These are phyloP conservation scores for Hypholoma fasciculare DNA, from an alignment of 768 basidiomycete species.

Conservation along the genomic window DNA sequence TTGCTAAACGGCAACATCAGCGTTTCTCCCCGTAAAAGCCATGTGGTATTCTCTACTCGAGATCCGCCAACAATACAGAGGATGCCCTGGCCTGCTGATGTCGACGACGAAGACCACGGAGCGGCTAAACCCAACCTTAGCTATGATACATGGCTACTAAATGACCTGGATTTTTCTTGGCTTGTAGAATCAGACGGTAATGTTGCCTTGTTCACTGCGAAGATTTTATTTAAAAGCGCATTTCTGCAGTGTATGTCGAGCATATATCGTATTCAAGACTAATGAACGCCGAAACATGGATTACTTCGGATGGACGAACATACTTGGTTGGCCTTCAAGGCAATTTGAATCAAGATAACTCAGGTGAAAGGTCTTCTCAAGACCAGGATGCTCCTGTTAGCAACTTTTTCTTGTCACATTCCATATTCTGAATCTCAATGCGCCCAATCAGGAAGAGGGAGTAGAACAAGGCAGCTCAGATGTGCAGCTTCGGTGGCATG, in stretches of 20 bases:
- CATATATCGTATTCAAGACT: conserved; percentile 60
- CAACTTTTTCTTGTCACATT: not conserved
- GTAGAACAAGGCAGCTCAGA: conserved; percentile 15
- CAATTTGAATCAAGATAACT: conserved; percentile 23
- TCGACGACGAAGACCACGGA: conserved; percentile 32
- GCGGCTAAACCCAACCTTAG: conserved; percentile 32
- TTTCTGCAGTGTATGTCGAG: conserved; percentile 55
- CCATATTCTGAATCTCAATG: not conserved
- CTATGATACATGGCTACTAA: conserved; percentile 53
- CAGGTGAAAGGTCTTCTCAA: conserved; percentile 18
- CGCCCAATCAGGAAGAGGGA: conserved; percentile 1
- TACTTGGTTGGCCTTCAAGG: conserved; percentile 74
- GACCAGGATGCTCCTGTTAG: conserved; percentile 23
- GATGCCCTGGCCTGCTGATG: conserved; percentile 77
- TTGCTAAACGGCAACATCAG: conserved; percentile 35
- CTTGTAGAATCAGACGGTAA: conserved; percentile 72
- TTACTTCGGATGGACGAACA: conserved; percentile 81
- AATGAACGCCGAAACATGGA: conserved; percentile 75
- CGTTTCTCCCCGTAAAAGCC: conserved; percentile 70
- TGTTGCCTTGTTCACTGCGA: conserved; percentile 11
- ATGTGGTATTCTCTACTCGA: conserved; percentile 73
- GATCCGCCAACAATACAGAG: conserved; percentile 78
- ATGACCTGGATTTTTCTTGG: conserved; percentile 67
- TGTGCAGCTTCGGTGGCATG: conserved; percentile 56
- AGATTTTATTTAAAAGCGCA: not conserved